phyloP scores from a whole-genome alignment of 176 grass and related monocot species.

The Zoysia pacifica region DNA sequence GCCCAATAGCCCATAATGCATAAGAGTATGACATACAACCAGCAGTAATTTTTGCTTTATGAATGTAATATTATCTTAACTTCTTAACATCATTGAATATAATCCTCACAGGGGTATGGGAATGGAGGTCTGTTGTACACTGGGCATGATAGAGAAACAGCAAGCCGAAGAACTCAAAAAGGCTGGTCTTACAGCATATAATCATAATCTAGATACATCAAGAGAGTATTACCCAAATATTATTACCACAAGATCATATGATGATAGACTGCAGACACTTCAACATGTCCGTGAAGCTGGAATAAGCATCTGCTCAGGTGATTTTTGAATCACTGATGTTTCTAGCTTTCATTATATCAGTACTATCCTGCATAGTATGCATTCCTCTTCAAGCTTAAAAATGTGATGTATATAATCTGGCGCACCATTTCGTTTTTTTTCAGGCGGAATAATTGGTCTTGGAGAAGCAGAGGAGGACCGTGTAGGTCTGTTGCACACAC shows the following conservation, averaged over 20 bases:
- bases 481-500: constrained; percentile 88
- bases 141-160: constrained; percentile 99
- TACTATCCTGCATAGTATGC: neutral
- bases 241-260: constrained; percentile 93
- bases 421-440: constrained; percentile 1
- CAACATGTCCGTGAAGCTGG: constrained; percentile 90
- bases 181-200: constrained; percentile 97
- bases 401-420: constrained; percentile 5
- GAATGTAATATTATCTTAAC: constrained; percentile 4
- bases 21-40: neutral
- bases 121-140: constrained; percentile 98
- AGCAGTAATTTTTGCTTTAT: constrained; percentile 14
- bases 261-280: constrained; percentile 89
- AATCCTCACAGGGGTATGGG: constrained; percentile 74
- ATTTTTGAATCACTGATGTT: constrained; percentile 19
- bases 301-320: constrained; percentile 93
- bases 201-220: constrained; percentile 98
- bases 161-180: constrained; percentile 94
- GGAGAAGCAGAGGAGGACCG: constrained; percentile 91
- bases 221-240: constrained; percentile 99
- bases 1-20: neutral
- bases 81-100: constrained; percentile 7
- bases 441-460: constrained; percentile 97
- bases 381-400: neutral
- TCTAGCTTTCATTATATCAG: neutral